phyloP scores from a whole-genome alignment of 352 stramenopile species.

The Globisporangium takayamanum region DNA sequence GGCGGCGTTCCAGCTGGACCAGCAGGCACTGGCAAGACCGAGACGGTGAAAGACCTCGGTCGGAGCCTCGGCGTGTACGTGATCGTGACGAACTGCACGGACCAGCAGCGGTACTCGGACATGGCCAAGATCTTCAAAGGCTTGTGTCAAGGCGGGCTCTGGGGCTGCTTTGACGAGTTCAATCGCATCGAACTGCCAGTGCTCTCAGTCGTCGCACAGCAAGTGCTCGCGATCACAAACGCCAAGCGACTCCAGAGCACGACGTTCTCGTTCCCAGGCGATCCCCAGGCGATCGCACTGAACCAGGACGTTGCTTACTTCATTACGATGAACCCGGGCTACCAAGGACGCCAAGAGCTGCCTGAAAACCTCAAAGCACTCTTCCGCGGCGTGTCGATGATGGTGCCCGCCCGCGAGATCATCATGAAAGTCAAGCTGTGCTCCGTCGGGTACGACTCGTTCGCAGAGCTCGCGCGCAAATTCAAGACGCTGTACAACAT shows the following conservation, averaged over 20 bases:
- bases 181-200: conserved; percentile 92
- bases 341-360: conserved; percentile 88
- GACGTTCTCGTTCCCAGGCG: conserved; percentile 63
- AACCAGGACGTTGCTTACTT: conserved; percentile 73
- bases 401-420: conserved; percentile 95
- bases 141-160: conserved; percentile 87
- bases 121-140: conserved; percentile 93
- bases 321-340: conserved; percentile 94
- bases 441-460: conserved; percentile 87
- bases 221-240: conserved; percentile 85
- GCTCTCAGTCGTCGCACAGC: conserved; percentile 89
- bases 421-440: conserved; percentile 94
- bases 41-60: conserved; percentile 89
- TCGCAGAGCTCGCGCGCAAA: conserved; percentile 92
- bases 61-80: conserved; percentile 88
- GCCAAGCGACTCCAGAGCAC: conserved; percentile 47
- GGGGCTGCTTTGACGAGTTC: conserved; percentile 92
- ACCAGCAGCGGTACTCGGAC: conserved; percentile 87
- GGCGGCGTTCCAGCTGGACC: conserved; percentile 81
- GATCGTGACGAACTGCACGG: conserved; percentile 92
- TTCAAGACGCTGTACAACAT: conserved; percentile 95
- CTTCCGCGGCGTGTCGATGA: conserved; percentile 95
- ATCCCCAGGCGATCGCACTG: conserved; percentile 47
- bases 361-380: conserved; percentile 91
- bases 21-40: conserved; percentile 89